Evolutionary conservation across 345 rosid species (phyloP).

Genomic region (Eucalyptus marginata): DNA sequence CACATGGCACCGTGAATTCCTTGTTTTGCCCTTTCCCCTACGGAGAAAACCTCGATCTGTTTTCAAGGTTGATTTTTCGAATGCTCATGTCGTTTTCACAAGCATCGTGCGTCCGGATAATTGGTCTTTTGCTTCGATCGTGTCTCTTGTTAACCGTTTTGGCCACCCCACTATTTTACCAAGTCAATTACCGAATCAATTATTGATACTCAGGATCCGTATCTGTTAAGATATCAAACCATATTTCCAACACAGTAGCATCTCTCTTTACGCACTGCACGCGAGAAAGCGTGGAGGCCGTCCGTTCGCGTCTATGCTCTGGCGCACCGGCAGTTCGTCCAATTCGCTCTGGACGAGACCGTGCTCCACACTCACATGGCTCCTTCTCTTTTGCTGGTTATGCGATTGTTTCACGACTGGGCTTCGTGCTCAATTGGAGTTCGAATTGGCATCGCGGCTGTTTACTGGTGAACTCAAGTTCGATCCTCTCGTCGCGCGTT

Average conservation of each 20-base stretch:
- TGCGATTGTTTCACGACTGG: background rate
- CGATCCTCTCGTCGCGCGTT: background rate
- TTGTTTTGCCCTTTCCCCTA: background rate
- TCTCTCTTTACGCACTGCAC: background rate
- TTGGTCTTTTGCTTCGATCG: too few species aligned
- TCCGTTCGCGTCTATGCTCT: constrained; percentile 17
- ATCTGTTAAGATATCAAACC: too few species aligned
- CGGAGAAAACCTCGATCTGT: background rate
- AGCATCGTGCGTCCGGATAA: background rate
- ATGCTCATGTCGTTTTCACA: background rate
- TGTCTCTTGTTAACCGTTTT: too few species aligned
- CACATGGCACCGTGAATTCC: background rate
- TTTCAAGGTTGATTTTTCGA: background rate
- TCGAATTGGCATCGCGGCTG: background rate
- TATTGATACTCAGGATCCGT: too few species aligned
- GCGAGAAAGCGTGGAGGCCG: background rate
- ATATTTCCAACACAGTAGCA: too few species aligned
- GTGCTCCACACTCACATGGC: constrained; percentile 20
- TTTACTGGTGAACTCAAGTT: background rate
- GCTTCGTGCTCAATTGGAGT: background rate
- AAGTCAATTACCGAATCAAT: too few species aligned
- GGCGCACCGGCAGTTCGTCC: constrained; percentile 44
- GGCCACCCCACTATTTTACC: too few species aligned
- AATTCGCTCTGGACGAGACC: constrained; percentile 52
- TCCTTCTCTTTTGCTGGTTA: constrained; percentile 28